These are phyloP conservation scores for Viridothelium virens DNA, from an alignment of 495 filamentous ascomycete genomes.

Conservation along the genomic window DNA sequence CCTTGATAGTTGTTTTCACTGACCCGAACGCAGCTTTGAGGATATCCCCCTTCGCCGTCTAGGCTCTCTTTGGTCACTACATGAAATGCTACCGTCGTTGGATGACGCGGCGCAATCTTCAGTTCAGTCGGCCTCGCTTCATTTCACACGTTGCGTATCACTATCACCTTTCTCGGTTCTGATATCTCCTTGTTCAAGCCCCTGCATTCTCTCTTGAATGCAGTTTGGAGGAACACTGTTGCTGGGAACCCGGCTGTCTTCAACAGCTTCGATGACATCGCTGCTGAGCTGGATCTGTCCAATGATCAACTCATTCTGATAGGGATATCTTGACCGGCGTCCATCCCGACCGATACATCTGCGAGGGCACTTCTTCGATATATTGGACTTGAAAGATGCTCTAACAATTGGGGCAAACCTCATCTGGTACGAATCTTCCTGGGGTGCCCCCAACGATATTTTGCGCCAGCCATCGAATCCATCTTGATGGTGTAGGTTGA, in stretches of 20 bases:
- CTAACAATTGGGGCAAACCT: not conserved
- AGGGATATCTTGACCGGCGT: not conserved
- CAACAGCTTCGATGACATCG: slow-evolving; percentile 9
- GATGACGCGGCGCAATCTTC: too few species aligned
- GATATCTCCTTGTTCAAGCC: too few species aligned
- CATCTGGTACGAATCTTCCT: not conserved
- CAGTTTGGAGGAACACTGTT: not conserved
- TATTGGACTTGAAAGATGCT: too few species aligned
- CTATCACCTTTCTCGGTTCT: too few species aligned
- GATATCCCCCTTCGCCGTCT: not conserved
- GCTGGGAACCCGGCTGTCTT: not conserved
- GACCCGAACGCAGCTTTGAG: not conserved
- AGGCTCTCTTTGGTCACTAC: not conserved
- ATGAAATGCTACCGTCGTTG: not conserved
- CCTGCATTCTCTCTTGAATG: not conserved
- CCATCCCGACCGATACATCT: too few species aligned
- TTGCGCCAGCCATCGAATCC: too few species aligned
- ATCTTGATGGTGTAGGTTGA: too few species aligned
- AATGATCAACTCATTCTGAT: not conserved
- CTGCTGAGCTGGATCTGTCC: slow-evolving; percentile 2
- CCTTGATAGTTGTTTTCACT: not conserved
- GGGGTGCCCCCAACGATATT: too few species aligned
- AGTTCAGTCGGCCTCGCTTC: too few species aligned
- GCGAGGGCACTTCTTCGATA: too few species aligned
- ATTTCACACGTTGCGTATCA: too few species aligned